These are phyloP conservation scores for Cronartium quercuum DNA, from an alignment of 1,284 basidiomycete genomes.

Conservation along the genomic window DNA sequence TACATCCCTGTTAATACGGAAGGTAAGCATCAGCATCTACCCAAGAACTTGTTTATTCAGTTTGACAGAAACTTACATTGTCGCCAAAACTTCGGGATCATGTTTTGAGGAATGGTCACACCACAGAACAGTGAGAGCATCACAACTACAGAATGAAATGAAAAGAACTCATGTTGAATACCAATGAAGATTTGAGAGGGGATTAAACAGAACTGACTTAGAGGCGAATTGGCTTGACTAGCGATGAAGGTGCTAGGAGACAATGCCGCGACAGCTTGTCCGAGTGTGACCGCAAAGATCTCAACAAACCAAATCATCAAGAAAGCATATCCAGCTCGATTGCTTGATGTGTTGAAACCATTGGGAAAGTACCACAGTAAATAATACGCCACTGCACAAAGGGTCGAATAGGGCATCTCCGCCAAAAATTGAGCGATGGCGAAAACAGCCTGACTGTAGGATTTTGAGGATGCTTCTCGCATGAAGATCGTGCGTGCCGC, in stretches of 20 bases:
- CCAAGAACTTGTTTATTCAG: too few species aligned
- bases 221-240: not conserved
- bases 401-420: conserved; percentile 66
- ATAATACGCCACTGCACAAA: conserved; percentile 72
- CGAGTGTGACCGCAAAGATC: not conserved
- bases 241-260: conserved; percentile 7
- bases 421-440: conserved; percentile 73
- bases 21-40: conserved; percentile 60
- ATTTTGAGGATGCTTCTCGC: conserved; percentile 58
- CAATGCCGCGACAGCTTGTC: not conserved
- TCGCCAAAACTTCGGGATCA: conserved; percentile 65
- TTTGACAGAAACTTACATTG: conserved; percentile 64
- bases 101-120: conserved; percentile 50
- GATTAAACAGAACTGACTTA: not conserved
- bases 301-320: not conserved
- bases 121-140: conserved; percentile 39
- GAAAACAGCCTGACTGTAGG: conserved; percentile 73
- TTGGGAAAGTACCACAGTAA: conserved; percentile 49
- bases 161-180: not conserved
- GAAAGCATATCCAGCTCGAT: conserved; percentile 28
- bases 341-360: conserved; percentile 3
- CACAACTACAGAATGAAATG: not conserved
- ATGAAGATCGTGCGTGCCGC: conserved; percentile 66
- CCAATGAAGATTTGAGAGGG: not conserved
- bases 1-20: conserved; percentile 44